Evolutionary conservation across 2,329 filamentous ascomycete species (phyloP).

Genomic region (Penicillium frequentans): DNA sequence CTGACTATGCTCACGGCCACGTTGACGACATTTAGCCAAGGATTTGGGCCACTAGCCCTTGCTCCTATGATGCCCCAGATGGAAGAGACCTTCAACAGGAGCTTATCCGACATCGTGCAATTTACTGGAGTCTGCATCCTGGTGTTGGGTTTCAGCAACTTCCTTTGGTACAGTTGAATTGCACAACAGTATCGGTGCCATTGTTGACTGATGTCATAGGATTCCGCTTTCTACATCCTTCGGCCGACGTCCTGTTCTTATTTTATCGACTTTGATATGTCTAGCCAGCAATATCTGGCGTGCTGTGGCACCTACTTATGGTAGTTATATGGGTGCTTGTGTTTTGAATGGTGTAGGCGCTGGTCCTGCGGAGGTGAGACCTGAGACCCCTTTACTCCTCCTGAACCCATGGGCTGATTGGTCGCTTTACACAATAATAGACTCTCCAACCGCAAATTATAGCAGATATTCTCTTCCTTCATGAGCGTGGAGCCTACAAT

Average conservation of each 20-base stretch:
- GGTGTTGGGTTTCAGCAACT: constrained; percentile 60
- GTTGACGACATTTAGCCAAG: constrained; percentile 53
- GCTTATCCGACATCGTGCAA: constrained; percentile 54
- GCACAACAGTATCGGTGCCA: not conserved
- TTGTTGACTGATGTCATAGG: constrained; percentile 36
- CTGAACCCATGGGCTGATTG: not conserved
- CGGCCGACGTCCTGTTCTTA: constrained; percentile 55
- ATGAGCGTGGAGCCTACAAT: constrained; percentile 64
- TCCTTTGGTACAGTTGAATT: constrained; percentile 52
- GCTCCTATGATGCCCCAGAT: constrained; percentile 62
- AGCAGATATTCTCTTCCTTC: constrained; percentile 65
- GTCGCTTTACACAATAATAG: constrained; percentile 10
- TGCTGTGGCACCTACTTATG: constrained; percentile 58
- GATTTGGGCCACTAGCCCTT: constrained; percentile 56
- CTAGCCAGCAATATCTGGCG: constrained; percentile 58
- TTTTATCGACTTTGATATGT: constrained; percentile 54
- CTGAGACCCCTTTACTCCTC: too few species aligned
- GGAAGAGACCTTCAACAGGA: constrained; percentile 56
- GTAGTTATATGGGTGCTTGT: constrained; percentile 64
- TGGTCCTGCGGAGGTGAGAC: constrained; percentile 55
- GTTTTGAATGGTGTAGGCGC: constrained; percentile 63
- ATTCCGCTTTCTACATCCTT: constrained; percentile 57
- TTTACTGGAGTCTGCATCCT: constrained; percentile 59
- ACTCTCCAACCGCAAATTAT: constrained; percentile 64
- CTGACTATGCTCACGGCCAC: constrained; percentile 49